Evolutionary conservation across 1,284 basidiomycete genomes (phyloP), one percentile per base, ranked within the genome.

Genomic region (Rhizoctonia solani): DNA sequence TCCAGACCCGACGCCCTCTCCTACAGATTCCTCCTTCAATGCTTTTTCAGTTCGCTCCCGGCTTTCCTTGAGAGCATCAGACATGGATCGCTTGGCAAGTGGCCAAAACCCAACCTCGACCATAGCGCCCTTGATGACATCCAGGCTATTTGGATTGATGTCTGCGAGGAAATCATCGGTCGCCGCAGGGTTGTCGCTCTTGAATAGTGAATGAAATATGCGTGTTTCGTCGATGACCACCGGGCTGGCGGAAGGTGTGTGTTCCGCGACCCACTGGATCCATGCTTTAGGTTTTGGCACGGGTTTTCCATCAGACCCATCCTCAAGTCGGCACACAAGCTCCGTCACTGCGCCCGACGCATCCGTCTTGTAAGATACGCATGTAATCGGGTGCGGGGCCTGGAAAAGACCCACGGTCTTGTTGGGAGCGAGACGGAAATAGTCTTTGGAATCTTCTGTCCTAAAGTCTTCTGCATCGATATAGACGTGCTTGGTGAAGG

Each of bases 371-470:
- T 89, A 93, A 8, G 90, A 92, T 13, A 86, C 90, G 78, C 93
- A 97, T n/a, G 93, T 95, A 76, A 99, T 92, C 5, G 95, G 93
- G 78, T 88, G 82, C 3, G 95, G 95, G n/a, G 90, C 95, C 77
- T 96, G 91, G 82, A 98, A 95, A 32, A 99, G 81, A 27, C 97
- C 97, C 47, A 99, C 96, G 0, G 93, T 93, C 81, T 98, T 98
- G 49, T 95, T 95, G 2, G 97, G 97, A 1, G 95, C 95, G 46
- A 99, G 86, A 23, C 97, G 89, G 87, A 97, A 99, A 80, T 98
- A 99, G 76, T 99, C 96, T 71, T 90, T 88, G 19, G 93, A 93
- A 75, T 97, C 95, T 73, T 91, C 86, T 29, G 89, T 79, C 61
- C 96, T 84, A 84, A 99, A 99, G 79, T 99, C 97, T 69, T 96